Evolutionary conservation across 164 flowering plant species (phyloP), one percentile per base, ranked within the genome.

Genomic region (Magnolia kwangsiensis): DNA sequence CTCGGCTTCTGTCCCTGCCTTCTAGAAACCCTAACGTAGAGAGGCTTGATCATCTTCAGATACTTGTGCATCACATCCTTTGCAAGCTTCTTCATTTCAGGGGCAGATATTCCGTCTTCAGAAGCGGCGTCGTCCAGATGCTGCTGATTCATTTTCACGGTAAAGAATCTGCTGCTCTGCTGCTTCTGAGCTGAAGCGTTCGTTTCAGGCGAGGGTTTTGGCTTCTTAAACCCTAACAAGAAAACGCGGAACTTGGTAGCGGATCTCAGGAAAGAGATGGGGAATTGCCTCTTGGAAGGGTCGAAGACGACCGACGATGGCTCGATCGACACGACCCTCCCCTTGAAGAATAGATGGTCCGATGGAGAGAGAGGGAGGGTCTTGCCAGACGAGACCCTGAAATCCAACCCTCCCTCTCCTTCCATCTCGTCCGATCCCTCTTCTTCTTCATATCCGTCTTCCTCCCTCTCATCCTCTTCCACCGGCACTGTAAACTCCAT

Each of bases 41-140:
- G 83, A 7, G 98, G 98, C 82, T 92, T 93, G 50, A 95, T 90
- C 86, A 84, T 89, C 77, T 89, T 93, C 78, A 95, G 50, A 69
- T 95, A 95, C 82, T 86, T 91, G 68, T 88, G 91, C 83, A 92
- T 77, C 37, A 82, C 85, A 20, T 85, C 94, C 61, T 88, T 91
- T 0, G 89, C 70, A 73, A 85, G 81, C 23, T 76, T 72, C 74
- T 79, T 86, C 27, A 87, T 91, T 8, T 87, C 89, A 8, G 70
- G 55, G 1, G 71, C 63, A 23, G 59, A 13, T 10, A 7, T 50
- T 1, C 51, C 64, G 14, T 79, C 85, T 0, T 73, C 84, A 58
- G 55, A 51, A 71, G 31, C 8, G 6, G 21, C 8, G 11, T 64
- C 77, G 29, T 80, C 77, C 81, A 84, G 45, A 78, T 83, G 78